Evolutionary conservation across 78 protist genomes (phyloP).

Genomic region (Dictyostelium purpureum): DNA sequence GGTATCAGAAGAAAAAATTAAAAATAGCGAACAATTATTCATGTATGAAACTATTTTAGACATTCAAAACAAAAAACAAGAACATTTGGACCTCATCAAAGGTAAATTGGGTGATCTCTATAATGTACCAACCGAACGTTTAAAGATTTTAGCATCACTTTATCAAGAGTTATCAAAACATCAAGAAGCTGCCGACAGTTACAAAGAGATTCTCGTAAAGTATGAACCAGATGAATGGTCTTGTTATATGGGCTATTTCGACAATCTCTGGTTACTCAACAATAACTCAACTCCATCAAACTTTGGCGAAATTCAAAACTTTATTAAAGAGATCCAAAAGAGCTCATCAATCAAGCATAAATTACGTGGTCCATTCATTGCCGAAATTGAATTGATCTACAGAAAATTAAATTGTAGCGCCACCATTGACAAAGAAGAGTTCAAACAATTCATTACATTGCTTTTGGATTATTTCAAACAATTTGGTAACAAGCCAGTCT

Average conservation of each 20-base stretch:
- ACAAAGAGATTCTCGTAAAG: constrained; percentile 39
- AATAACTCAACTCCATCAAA: neutral
- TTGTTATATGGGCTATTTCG: constrained; percentile 57
- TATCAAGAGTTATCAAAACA: neutral
- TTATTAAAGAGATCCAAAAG: constrained; percentile 2
- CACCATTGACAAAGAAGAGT: neutral
- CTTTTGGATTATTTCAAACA: constrained; percentile 10
- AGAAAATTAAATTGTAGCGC: neutral
- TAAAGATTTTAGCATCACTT: constrained; percentile 9
- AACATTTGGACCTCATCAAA: constrained; percentile 20
- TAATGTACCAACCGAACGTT: constrained; percentile 34
- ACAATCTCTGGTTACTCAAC: neutral
- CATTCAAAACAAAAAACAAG: constrained; percentile 1
- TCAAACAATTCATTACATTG: neutral
- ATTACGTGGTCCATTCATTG: constrained; percentile 57
- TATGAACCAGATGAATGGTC: constrained; percentile 78
- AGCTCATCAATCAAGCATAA: neutral
- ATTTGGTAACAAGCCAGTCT: constrained; percentile 58
- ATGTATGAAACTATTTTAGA: constrained; percentile 37
- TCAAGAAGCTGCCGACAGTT: constrained; percentile 26
- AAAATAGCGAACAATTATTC: constrained; percentile 11
- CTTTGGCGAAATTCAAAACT: neutral
- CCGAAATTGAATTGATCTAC: constrained; percentile 29
- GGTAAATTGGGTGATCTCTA: constrained; percentile 54
- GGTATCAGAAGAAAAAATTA: constrained; percentile 2